Base-by-base conservation (phyloP, 164 flowering plant genomes). In the Annona squamosa region DNA sequence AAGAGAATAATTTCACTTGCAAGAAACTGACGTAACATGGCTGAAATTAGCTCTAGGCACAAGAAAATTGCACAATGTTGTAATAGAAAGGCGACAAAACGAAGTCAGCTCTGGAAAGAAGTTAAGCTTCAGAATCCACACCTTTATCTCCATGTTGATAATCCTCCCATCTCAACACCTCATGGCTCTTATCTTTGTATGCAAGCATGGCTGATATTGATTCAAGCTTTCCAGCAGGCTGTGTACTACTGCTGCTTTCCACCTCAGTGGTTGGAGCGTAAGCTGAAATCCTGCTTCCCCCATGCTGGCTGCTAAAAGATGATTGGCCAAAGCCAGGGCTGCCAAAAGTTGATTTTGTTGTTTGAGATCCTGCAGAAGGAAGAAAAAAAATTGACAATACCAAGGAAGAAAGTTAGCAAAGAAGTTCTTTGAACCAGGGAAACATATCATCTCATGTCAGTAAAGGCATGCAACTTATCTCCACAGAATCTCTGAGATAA, bases 151-250 rank as follows among this genome's bases (percentile, higher is more conserved):
- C 97, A 81, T 73, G 74, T 76, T 95, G 99, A 75, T 91, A 95
- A 79, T 95, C 99, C 77, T 93, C 99, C 99, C 99, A 95, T 78
- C 98, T 85, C 63, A 95, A 89, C 78, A 93, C 99, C 80, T 95
- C 99, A 75, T 91, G 98, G 80, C 96, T 89, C 81, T 95, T 95
- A 18, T 90, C 96, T 78, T 88, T 95, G 84, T 91, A 93, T 6
- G 75, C 87, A 66, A 94, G 90, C 99, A 95, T 95, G 44, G 97
- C 99, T 7, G 97, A 93, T 84, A 93, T 89, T 26, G 99, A 93
- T 80, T 88, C 97, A 75, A 95, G 85, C 83, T 89, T 95, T 66
- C 88, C 97, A 79, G 90, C 82, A 41, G 87, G 78, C 80, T 85
- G 90, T 37, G 85, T 65, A 77, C 85, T 78, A 76, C 76, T 75